Evolutionary conservation across 83 land plant genomes (phyloP).

Genomic region (Thuja plicata): DNA sequence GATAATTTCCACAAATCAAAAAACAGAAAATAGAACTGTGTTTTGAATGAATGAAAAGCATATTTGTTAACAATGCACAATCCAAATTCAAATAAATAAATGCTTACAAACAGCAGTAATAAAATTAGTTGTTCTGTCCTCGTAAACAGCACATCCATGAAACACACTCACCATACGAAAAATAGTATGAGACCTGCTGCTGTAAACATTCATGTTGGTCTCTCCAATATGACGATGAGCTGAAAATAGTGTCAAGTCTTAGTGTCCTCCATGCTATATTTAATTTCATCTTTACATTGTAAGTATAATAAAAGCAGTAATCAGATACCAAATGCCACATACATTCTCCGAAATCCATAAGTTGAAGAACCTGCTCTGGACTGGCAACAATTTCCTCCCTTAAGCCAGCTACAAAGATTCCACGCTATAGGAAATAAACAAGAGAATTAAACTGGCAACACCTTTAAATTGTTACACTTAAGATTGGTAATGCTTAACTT

Average conservation of each 20-base stretch:
- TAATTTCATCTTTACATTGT: not conserved
- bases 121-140: not conserved
- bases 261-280: not conserved
- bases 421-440: constrained; percentile 45
- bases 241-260: constrained; percentile 28
- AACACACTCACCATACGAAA: constrained; percentile 84
- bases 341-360: constrained; percentile 97
- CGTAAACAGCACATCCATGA: not conserved
- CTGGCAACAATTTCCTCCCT: constrained; percentile 95
- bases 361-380: constrained; percentile 88
- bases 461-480: not conserved
- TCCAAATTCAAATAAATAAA: not conserved
- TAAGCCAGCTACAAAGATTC: constrained; percentile 91
- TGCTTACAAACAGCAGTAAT: not conserved
- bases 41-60: not conserved
- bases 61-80: not conserved
- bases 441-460: not conserved
- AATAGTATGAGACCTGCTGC: constrained; percentile 96
- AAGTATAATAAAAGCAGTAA: not conserved
- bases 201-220: constrained; percentile 94
- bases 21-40: not conserved
- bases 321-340: constrained; percentile 15
- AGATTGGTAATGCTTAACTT: not conserved
- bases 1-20: not conserved
- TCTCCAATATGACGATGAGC: constrained; percentile 97